Conservation (phyloP, 140 eudicot species). For the Stevia rebaudiana region DNA sequence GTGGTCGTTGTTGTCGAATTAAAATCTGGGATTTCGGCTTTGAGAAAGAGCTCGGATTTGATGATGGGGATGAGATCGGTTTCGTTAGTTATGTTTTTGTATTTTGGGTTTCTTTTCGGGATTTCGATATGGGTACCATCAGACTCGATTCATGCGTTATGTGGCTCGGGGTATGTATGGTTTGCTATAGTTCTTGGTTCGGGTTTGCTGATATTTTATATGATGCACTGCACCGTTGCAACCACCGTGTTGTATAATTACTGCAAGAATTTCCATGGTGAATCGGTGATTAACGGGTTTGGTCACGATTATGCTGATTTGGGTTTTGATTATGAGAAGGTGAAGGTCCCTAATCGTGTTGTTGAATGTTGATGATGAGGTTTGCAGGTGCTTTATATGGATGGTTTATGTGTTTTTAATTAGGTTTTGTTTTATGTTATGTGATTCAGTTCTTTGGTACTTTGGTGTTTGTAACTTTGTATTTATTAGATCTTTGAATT, state of each 20-base stretch:
- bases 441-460: no score
- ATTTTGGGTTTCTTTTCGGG: background rate
- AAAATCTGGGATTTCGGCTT: slow-evolving; percentile 17
- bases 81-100: slow-evolving; percentile 9
- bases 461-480: background rate
- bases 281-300: slow-evolving; percentile 30
- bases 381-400: background rate
- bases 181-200: slow-evolving; percentile 15
- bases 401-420: background rate
- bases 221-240: slow-evolving; percentile 15
- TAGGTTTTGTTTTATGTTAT: no score
- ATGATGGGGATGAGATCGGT: slow-evolving; percentile 28
- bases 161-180: slow-evolving; percentile 11
- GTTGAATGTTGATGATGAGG: background rate
- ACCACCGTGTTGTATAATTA: slow-evolving; percentile 53
- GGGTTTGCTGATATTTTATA: slow-evolving; percentile 5
- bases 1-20: slow-evolving; percentile 23
- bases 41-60: slow-evolving; percentile 17
- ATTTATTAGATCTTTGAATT: no score
- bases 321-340: background rate
- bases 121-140: background rate
- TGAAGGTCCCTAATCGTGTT: background rate
- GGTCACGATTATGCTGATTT: background rate
- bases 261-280: slow-evolving; percentile 59
- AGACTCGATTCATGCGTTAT: background rate